Conservation (phyloP, 2,329 filamentous ascomycete species). For the Calonectria henricotiae region DNA sequence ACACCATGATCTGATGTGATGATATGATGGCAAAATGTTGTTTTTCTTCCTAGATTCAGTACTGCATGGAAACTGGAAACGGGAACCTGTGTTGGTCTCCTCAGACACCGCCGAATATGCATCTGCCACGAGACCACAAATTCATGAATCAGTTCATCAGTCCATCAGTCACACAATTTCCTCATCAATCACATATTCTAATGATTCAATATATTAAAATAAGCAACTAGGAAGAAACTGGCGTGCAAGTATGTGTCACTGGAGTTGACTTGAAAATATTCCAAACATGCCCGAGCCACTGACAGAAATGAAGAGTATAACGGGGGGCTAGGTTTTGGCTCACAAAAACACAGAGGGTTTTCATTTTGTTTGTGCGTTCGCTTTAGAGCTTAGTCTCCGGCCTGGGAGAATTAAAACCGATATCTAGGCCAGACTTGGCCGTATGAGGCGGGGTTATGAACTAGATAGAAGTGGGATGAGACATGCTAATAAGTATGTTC, state of each 20-base stretch:
- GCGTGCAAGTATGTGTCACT: background rate
- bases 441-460: background rate
- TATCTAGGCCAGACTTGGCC: background rate
- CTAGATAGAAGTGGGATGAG: too few relatives aligned
- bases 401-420: background rate
- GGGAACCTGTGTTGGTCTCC: background rate
- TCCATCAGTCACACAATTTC: background rate
- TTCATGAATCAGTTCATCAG: background rate
- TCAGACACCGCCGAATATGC: background rate
- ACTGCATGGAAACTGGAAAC: background rate
- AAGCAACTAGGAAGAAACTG: background rate
- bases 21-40: background rate
- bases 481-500: background rate
- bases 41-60: background rate
- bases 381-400: background rate
- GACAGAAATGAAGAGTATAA: background rate
- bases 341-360: background rate
- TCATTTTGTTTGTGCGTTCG: background rate
- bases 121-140: background rate
- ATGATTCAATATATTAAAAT: background rate
- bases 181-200: background rate
- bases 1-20: conserved; percentile 24
- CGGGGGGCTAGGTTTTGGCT: background rate
- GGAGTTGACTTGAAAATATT: background rate
- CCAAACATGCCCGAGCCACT: background rate